Base-by-base conservation (phyloP, 805 yeast species). In the Saccharomycopsis fibuligera region DNA sequence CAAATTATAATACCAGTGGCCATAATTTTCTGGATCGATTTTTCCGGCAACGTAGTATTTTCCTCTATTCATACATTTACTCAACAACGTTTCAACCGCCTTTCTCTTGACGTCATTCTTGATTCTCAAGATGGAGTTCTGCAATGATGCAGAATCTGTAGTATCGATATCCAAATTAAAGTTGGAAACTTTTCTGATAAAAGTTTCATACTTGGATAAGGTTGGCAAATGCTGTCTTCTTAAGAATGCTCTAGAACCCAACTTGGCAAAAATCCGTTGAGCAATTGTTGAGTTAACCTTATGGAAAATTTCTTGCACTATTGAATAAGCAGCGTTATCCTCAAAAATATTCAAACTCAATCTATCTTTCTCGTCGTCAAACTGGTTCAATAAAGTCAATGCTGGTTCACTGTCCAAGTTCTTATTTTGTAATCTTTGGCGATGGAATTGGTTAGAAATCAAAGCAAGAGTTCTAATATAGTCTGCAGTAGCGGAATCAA, bases 211-310 rank as follows among this genome's bases (percentile, higher is more conserved):
- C 60, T 89, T 86, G 31, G 81, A 83, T 49, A 83, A 68, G 3
- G 91, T 79, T 23, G 99, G 99, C 55, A 84, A 78, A 2, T 86
- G 75, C 57, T 90, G 96, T 61, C 95, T 84, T 66, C 98, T 83
- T 59, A 93, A 75, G 40, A 93, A 76, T 0, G 98, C 86, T 45
- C 72, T 65, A 55, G 84, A 89, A 0, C 97, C 96, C 35, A 91
- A 69, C 3, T 74, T 76, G 1, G 91, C 78, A 58, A 83, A 83
- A 14, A 84, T 68, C 57, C 76, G 79, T 54, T 87, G 86, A 1
- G 98, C 99, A 48, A 93, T 80, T 1, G 95, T 86, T 38, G 79
- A 72, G 65, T 93, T 91, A 3, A 83, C 95, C 62, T 81, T 86
- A 58, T 83, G 81, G 58, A 81, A 76, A 29, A 93, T 73, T 65